Conservation (phyloP, 768 basidiomycete genomes). For the Podaxis carcinomalis region DNA sequence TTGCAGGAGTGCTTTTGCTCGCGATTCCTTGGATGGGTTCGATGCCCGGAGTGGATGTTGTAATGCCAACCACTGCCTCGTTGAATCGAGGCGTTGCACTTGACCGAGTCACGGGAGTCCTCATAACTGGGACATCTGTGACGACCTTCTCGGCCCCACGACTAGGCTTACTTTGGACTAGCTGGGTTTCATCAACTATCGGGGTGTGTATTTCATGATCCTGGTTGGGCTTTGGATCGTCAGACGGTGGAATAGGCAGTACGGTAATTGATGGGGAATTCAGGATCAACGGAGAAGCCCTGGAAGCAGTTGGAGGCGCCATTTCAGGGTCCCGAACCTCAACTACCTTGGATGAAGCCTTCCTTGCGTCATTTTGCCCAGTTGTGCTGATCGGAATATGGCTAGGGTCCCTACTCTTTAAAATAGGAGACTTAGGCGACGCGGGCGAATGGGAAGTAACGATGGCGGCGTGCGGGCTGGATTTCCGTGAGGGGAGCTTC, state of each 20-base stretch:
- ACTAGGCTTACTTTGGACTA: neutral
- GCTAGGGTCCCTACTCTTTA: neutral
- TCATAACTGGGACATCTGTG: neutral
- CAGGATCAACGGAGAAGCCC: neutral
- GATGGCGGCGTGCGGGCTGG: neutral
- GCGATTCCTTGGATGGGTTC: neutral
- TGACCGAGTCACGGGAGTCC: neutral
- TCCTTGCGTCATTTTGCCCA: neutral
- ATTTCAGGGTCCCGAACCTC: neutral
- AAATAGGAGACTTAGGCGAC: neutral
- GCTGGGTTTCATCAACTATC: neutral
- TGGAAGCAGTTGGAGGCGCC: neutral
- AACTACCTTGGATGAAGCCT: neutral
- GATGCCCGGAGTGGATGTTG: neutral
- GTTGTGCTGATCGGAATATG: neutral
- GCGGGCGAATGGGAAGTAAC: neutral
- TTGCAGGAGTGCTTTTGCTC: neutral
- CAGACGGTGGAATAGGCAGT: neutral
- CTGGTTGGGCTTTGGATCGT: neutral
- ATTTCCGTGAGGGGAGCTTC: neutral
- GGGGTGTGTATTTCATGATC: neutral
- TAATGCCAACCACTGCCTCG: neutral
- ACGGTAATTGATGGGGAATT: neutral
- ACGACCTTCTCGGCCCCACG: neutral
- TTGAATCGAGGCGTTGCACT: neutral